Evolutionary conservation across 306 rosid genomes (phyloP), one percentile per base, ranked within the genome.

Genomic region (Astragalus glycyphyllos): DNA sequence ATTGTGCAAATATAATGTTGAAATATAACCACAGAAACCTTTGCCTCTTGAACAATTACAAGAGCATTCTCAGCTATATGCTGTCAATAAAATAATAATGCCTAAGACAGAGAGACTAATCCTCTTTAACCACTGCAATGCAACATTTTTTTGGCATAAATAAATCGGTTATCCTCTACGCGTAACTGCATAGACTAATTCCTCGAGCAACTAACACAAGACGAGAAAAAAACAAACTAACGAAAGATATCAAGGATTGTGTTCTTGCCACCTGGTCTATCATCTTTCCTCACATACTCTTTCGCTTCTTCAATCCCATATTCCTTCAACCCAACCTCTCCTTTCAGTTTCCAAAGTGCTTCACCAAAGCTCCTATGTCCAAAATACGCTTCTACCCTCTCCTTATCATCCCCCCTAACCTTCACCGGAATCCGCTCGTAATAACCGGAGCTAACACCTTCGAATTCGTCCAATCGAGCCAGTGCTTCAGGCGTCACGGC

Each of bases 371-470:
- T 74, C 31, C 79, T 42, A 42, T 86, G 91, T 2, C 85, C 96
- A 48, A 75, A 90, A 60, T 90, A 90, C 38, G 85, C 89, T 77
- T 86, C 91, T 6, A 69, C 80, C 42, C 56, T 62, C 42, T 6
- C 82, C 3, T 37, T 76, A 0, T 14, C 77, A 0, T 14, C 77
- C 11, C 40, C 80, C 2, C 16, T 55, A 12, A 12, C 81, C 40
- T n/a, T 57, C 26, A 92, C 26, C 5, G 85, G 81, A 0, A 84
- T 69, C 23, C 96, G 84, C 69, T 88, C 85, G 80, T 90, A 90
- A 47, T 76, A 87, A 6, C 83, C 88, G 4, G 5, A 9, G 2
- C 58, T n/a, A 16, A 77, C 47, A 4, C 86, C 91, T 61, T 88
- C 97, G 13, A 85, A 76, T 11, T 79, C 83, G 54, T 92, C 98